Base-by-base conservation (phyloP, 129 eudicot species). In the Chrysanthemum lavandulifolium region DNA sequence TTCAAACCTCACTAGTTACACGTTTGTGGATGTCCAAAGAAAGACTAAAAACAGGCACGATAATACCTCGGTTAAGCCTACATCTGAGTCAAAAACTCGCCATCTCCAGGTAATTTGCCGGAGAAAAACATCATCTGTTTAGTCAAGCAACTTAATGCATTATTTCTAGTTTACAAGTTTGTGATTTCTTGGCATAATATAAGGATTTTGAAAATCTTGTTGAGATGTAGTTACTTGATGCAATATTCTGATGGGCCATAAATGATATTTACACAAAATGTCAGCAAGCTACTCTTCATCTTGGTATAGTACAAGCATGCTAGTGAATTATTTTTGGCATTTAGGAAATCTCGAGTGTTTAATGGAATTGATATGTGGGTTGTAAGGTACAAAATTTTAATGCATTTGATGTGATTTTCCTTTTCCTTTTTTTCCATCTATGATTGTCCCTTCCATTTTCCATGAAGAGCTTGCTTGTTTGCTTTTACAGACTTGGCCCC, bases 391-490 rank as follows among this genome's bases (percentile, higher is more conserved):
- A 65, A 78, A 73, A 45, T 9, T 74, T 59, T 59, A 62, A 68
- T 76, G 55, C 69, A 78, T 64, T 40, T 72, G 78, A 78, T 64
- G 73, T 65, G 61, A 67, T 33, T 65, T 72, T 60, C 45, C 68
- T 47, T 78, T 40, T 40, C 47, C 47, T 40, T 40, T 40, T 55
- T 78, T 73, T 55, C 43, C 73, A 47, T 72, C 73, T 77, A 78
- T 78, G 72, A 78, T 78, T 78, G 82, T 59, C 73, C 78, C 82
- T 78, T 78, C 62, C 62, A 68, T 15, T 61, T 78, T 73, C 60
- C 67, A 78, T 78, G 82, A 78, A 78, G 67, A 76, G 47, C 47
- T 40, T 40, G 1, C 51, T 62, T 78, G 73, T 59, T 76, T 45
- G 69, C 75, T 76, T 76, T 76, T 11, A 31, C 67, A 53, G 72